These are phyloP conservation scores for Russula griseocarnosa DNA, from an alignment of 768 basidiomycete species.

Conservation along the genomic window DNA sequence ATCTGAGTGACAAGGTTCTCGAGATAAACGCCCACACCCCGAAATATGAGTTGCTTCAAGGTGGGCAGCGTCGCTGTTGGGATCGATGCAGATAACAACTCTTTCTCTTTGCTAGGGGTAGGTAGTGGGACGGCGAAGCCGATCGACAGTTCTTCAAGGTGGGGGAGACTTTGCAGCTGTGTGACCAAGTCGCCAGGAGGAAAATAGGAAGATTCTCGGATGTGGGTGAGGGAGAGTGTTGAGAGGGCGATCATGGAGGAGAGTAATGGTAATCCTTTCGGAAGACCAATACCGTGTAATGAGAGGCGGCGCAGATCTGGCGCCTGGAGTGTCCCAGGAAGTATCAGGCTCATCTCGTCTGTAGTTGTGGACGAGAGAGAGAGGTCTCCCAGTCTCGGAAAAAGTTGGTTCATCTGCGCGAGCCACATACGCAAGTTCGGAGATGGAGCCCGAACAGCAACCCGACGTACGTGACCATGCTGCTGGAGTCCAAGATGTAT, in stretches of 20 bases:
- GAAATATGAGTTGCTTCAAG: conserved; percentile 1
- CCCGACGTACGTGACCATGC: neutral
- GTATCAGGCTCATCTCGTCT: neutral
- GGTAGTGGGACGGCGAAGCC: conserved; percentile 1
- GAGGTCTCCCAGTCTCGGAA: neutral
- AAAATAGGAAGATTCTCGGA: neutral
- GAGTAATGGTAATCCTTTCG: neutral
- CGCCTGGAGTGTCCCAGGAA: neutral
- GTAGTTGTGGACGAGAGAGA: neutral
- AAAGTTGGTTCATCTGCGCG: neutral
- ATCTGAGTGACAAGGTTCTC: neutral
- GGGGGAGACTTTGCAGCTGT: neutral
- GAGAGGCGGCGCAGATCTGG: neutral
- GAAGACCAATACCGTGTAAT: neutral
- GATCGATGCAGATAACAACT: neutral
- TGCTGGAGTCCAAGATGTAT: neutral
- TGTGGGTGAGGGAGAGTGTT: neutral
- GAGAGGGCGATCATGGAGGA: neutral
- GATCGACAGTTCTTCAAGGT: conserved; percentile 13
- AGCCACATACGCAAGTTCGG: neutral
- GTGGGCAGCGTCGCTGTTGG: neutral
- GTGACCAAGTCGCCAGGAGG: neutral
- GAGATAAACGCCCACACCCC: neutral
- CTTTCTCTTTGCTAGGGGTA: neutral
- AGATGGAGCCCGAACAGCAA: neutral